phyloP scores from a whole-genome alignment of 306 rosid genomes.

The Ceratonia siliqua region DNA sequence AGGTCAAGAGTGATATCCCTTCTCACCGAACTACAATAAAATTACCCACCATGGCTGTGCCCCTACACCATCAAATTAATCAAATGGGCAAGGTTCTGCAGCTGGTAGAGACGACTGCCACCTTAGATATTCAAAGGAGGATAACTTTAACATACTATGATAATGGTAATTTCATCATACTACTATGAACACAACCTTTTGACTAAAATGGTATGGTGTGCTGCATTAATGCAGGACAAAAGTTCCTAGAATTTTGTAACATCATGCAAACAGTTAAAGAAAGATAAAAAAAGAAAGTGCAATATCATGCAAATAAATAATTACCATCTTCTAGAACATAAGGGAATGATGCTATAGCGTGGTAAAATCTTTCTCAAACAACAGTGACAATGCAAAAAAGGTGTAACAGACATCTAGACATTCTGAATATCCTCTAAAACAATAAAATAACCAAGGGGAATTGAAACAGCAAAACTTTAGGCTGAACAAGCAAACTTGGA shows the following conservation, averaged over 20 bases:
- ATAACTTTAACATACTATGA: background rate
- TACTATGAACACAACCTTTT: background rate
- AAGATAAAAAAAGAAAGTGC: too few species aligned
- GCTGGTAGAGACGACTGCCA: background rate
- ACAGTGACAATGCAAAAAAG: background rate
- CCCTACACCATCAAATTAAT: too few species aligned
- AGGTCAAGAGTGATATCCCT: too few species aligned
- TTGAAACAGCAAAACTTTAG: background rate
- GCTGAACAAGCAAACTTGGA: background rate
- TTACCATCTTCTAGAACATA: constrained; percentile 14
- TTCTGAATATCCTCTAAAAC: constrained; percentile 33
- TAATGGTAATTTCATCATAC: background rate
- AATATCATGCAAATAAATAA: background rate
- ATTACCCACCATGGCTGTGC: too few species aligned
- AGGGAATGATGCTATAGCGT: constrained; percentile 11
- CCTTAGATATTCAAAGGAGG: background rate
- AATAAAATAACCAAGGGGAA: constrained; percentile 17
- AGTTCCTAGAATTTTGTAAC: background rate
- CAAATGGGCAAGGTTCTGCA: background rate
- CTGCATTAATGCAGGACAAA: background rate
- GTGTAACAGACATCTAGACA: constrained; percentile 7
- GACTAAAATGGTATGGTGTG: background rate
- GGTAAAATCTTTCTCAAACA: constrained; percentile 20
- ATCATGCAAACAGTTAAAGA: background rate
- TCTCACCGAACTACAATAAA: too few species aligned